Percentiles rank a stretch among this genome's conserved stretches.
These are phyloP conservation scores for Fomitopsis palustris DNA, from an alignment of 1,284 basidiomycete genomes.

Conservation along the genomic window DNA sequence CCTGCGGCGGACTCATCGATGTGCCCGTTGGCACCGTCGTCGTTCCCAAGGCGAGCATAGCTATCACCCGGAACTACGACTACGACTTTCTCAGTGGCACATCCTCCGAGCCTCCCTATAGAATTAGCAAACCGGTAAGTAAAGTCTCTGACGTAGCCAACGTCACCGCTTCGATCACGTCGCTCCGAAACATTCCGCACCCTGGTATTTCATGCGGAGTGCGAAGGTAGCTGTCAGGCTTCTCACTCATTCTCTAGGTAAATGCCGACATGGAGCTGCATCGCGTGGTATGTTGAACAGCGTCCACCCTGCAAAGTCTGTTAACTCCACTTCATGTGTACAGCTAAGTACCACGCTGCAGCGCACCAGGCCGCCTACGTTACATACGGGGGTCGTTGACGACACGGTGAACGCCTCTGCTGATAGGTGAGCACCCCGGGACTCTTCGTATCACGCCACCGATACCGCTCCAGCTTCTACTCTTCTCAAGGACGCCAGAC, in stretches of 20 bases:
- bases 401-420: conserved; percentile 68
- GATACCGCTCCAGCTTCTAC: conserved; percentile 58
- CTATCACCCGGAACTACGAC: conserved; percentile 74
- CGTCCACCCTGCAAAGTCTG: not conserved
- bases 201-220: too few species aligned
- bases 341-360: conserved; percentile 50
- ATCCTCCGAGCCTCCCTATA: conserved; percentile 52
- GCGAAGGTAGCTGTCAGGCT: conserved; percentile 5
- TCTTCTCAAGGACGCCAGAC: conserved; percentile 81
- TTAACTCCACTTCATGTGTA: not conserved
- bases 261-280: conserved; percentile 21
- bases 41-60: conserved; percentile 64
- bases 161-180: too few species aligned
- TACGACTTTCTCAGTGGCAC: conserved; percentile 59
- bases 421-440: conserved; percentile 51
- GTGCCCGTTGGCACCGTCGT: conserved; percentile 73
- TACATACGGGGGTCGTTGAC: conserved; percentile 37
- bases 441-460: conserved; percentile 1
- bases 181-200: too few species aligned
- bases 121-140: conserved; percentile 66
- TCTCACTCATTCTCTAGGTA: conserved; percentile 24
- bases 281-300: conserved; percentile 16
- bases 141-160: too few species aligned
- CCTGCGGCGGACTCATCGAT: conserved; percentile 73
- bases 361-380: conserved; percentile 38